Conservation (phyloP, 768 basidiomycete genomes). For the Paxillus rubicundulus region DNA sequence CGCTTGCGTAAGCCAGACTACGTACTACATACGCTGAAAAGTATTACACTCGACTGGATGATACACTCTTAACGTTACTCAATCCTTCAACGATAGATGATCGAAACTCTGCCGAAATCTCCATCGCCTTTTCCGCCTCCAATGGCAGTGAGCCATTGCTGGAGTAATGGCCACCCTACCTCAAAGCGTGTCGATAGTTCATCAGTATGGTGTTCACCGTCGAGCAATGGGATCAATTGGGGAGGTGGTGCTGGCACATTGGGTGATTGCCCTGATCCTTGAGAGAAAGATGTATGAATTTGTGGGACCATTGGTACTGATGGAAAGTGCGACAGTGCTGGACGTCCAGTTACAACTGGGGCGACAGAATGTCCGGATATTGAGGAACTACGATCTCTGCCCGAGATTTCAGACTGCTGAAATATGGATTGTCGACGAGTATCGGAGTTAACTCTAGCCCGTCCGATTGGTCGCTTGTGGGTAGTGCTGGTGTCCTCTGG, state of each 20-base stretch:
- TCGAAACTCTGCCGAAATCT: slow-evolving; percentile 71
- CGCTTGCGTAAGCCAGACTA: slow-evolving; percentile 49
- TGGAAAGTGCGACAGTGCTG: slow-evolving; percentile 56
- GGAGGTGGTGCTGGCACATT: slow-evolving; percentile 40
- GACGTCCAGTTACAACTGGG: slow-evolving; percentile 39
- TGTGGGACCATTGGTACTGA: slow-evolving; percentile 47
- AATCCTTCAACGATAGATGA: slow-evolving; percentile 66
- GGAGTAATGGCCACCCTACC: slow-evolving; percentile 78
- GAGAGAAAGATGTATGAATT: slow-evolving; percentile 23
- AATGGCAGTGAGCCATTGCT: slow-evolving; percentile 62
- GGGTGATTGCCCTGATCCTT: slow-evolving; percentile 23
- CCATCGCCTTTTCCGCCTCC: slow-evolving; percentile 62
- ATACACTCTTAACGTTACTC: not conserved
- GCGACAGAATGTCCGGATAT: slow-evolving; percentile 22
- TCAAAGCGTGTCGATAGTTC: slow-evolving; percentile 83
- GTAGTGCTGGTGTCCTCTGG: slow-evolving; percentile 14
- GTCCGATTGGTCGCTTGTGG: slow-evolving; percentile 19
- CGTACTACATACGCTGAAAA: not conserved
- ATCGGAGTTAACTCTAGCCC: slow-evolving; percentile 30
- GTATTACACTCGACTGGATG: not conserved
- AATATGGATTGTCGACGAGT: slow-evolving; percentile 23
- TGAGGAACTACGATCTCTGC: slow-evolving; percentile 20
- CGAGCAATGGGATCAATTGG: slow-evolving; percentile 58
- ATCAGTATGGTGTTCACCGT: slow-evolving; percentile 91
- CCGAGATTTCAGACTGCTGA: slow-evolving; percentile 22